Evolutionary conservation across 2,329 filamentous ascomycete genomes (phyloP), one percentile per base, ranked within the genome.

Genomic region (Triangularia verruculosa): DNA sequence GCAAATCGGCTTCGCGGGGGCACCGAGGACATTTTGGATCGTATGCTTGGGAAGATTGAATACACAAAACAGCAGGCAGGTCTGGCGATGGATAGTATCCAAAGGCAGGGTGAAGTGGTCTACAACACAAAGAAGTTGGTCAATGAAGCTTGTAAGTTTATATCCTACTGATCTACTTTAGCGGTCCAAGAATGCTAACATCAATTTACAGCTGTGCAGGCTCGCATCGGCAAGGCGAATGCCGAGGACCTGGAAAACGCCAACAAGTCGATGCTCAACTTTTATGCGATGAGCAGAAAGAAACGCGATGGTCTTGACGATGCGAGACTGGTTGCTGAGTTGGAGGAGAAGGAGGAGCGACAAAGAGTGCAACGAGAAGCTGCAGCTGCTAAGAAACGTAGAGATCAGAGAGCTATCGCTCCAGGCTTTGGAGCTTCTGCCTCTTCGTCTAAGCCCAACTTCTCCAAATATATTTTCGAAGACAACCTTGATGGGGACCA

Each of bases 91-190:
- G 88, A 86, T 43, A 83, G 89, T 62, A 84, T 96, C 12, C 90
- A 89, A 60, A 86, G 84, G 13, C 93, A 97, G 75, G 90, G 89
- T 64, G 92, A 96, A 73, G 84, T 89, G 15, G 83, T 96, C 61
- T 86, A 93, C 74, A 92, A 93, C 72, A 91, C 90, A 0, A 91
- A 96, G 75, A 86, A 86, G 76, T 92, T 94, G 71, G 82, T 97
- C 63, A 92, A 97, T 70, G 58, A 65, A 39, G 62, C 59, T 52
- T 28, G 64, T 66, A 30, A 65, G 58, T 59, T 8, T 17, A 32
- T 30, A 17, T 11, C 5, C 12, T 6, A 53, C 12, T 17, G 24
- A 24, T 24, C 17, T 4, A 6, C 5, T 20, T 47, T 7, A 2
- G 30, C n/a, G 24, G 24, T 9, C 30, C 24, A 24, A 27, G 24